Evolutionary conservation across 2,329 filamentous ascomycete genomes (phyloP), one percentile per base, ranked within the genome.

Genomic region (Gremmenia infestans): DNA sequence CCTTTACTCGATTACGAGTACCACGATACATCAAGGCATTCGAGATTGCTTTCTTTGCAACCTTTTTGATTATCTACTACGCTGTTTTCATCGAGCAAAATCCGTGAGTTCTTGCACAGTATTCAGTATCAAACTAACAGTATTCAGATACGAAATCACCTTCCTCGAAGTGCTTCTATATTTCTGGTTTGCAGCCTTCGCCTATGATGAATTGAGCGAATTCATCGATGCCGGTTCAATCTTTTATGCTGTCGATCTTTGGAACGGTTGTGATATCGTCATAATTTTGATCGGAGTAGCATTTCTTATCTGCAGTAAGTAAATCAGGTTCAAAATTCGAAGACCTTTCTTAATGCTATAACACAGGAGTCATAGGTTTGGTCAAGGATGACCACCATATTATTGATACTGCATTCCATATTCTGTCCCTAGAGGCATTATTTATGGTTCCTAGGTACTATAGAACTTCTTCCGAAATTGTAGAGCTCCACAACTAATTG

Each of bases 371-470:
- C 28, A 73, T 89, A 50, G 90, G 89, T 0, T 70, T 93, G 25
- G 76, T 78, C 22, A 81, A 80, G 52, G 71, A 81, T 22, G 82
- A 86, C 60, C 71, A 76, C 9, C 72, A 77, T 15, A 80, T 90
- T n/a, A 87, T 87, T 48, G 87, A 94, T 58, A 78, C 87, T 3
- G 86, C 91, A 0, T 97, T 96, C 70, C 90, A 97, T 67, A 86
- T 97, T n/a, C 76, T 97, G 22, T 87, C 91, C 0, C 77, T 97
- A 14, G 90, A 96, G 71, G 92, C 91, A 0, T 78, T 97, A 9
- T 93, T 97, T 70, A 86, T 97, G 72, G 88, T 96, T 19, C 92
- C 92, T 43, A 78, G 83, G 76, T 78, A 25, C 25, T 25, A 25
- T 25, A 65, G 63, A 70, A 23, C 37, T 48, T 28, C 25, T 11